Conservation (phyloP, 2,329 filamentous ascomycete species). For the Hymenoscyphus infarciens region DNA sequence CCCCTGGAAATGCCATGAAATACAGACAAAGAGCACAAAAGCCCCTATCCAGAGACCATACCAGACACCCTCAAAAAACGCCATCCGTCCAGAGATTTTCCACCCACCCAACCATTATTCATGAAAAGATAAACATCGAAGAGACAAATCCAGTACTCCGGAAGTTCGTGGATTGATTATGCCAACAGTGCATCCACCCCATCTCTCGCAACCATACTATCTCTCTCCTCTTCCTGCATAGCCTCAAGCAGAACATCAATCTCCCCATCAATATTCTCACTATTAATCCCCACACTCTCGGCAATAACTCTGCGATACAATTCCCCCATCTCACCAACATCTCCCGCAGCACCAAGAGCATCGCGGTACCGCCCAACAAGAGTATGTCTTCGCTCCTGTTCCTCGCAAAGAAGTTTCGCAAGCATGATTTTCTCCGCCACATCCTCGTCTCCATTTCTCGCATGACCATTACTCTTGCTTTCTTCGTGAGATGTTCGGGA, state of each 20-base stretch:
- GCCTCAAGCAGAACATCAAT: constrained; percentile 11
- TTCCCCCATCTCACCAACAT: constrained; percentile 64
- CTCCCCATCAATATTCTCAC: constrained; percentile 61
- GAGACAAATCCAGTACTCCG: neutral
- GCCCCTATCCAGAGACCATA: neutral
- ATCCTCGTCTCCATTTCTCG: constrained; percentile 42
- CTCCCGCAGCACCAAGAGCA: constrained; percentile 64
- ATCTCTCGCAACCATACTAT: neutral
- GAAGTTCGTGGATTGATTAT: neutral
- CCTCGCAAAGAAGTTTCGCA: constrained; percentile 52
- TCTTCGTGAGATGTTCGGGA: constrained; percentile 44
- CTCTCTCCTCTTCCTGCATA: constrained; percentile 13
- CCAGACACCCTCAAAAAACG: neutral
- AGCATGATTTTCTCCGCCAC: constrained; percentile 54
- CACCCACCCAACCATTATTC: neutral
- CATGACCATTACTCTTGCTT: constrained; percentile 46
- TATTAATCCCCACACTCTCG: constrained; percentile 63
- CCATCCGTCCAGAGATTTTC: neutral
- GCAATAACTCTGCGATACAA: constrained; percentile 61
- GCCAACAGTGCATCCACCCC: neutral
- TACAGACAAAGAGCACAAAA: neutral
- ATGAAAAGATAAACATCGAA: neutral
- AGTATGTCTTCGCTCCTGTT: constrained; percentile 48
- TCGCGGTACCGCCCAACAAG: constrained; percentile 66
- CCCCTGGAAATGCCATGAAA: too few relatives aligned